Base-by-base conservation (phyloP, 2,329 filamentous ascomycete genomes). In the Fusarium albosuccineum region DNA sequence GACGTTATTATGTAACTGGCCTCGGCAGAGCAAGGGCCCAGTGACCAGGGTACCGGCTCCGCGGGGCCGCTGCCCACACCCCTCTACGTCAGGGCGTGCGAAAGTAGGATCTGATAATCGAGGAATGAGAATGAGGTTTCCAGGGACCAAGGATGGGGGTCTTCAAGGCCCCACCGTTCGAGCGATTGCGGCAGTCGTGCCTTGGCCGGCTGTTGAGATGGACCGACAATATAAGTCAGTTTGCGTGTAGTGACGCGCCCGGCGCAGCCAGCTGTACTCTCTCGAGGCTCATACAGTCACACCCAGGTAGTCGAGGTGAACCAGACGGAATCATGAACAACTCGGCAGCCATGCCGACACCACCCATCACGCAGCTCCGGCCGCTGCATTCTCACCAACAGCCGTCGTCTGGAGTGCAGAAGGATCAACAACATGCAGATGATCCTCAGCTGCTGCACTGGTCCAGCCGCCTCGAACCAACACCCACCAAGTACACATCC, bases 301-400 rank as follows among this genome's bases (percentile, higher is more conserved):
- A 39, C 34, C 46, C 34, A 49, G 46, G 34, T 36, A 26, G 46
- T 49, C 36, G 30, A 39, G 42, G 14, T 30, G 26, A 27, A 46
- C 46, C 56, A 34, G 34, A 50, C 41, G 44, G 9, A 41, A 39
- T 33, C 22, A 66, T 66, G 62, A 33, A 62, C 14, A 40, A 42
- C 29, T 2, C 17, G n/a, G 17, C 8, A 7, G n/a, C 46, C 13
- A 11, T 10, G 4, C 5, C 37, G 11, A 17, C 10, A 34, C 58
- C 42, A 11, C 63, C 58, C 3, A 9, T 66, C 4, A 66, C 63
- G 57, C 57, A 66, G 63, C 58, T 66, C 44, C 51, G 63, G 48
- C 63, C 63, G 26, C 63, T 66, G 13, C 57, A 63, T 49, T 17
- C 46, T 22, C 42, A 6, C 5, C 22, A 2, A 16, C 45, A 49